phyloP scores from a whole-genome alignment of 2,329 filamentous ascomycete species.

The Fusarium sacchari region DNA sequence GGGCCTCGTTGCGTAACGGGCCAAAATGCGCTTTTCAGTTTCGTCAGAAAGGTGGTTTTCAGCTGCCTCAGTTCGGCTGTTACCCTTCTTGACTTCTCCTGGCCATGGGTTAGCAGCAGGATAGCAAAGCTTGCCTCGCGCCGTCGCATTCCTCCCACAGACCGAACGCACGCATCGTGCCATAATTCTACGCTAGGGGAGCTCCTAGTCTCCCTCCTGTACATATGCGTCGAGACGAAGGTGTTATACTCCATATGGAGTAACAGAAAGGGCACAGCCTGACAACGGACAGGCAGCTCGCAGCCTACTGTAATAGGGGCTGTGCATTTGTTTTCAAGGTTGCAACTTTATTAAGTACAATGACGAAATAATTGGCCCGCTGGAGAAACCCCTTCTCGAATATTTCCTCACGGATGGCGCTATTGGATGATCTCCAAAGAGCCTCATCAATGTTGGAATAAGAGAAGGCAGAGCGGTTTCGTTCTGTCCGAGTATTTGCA shows the following conservation, averaged over 20 bases:
- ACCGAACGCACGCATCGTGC: slow-evolving; percentile 8
- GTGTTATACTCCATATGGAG: background rate
- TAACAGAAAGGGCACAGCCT: background rate
- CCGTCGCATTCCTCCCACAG: slow-evolving; percentile 2
- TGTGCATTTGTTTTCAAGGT: slow-evolving; percentile 11
- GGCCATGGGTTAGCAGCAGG: background rate
- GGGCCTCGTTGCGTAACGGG: background rate
- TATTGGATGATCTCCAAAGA: background rate
- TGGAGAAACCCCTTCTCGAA: slow-evolving; percentile 31
- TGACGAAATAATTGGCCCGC: slow-evolving; percentile 10
- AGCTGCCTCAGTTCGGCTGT: slow-evolving; percentile 10
- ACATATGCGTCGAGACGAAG: slow-evolving; percentile 4
- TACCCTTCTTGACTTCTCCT: background rate
- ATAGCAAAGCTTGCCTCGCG: background rate
- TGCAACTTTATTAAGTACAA: background rate
- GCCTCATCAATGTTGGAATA: background rate
- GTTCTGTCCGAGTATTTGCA: background rate
- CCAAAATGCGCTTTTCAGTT: background rate
- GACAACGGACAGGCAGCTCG: background rate
- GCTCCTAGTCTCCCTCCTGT: slow-evolving; percentile 16
- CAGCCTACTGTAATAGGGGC: background rate
- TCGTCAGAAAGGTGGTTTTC: background rate
- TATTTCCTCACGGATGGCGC: background rate
- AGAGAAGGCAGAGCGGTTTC: background rate
- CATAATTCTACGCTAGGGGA: slow-evolving; percentile 22